Base-by-base conservation (phyloP, 371 early-diverging fungal species). In the Circinella umbellata region DNA sequence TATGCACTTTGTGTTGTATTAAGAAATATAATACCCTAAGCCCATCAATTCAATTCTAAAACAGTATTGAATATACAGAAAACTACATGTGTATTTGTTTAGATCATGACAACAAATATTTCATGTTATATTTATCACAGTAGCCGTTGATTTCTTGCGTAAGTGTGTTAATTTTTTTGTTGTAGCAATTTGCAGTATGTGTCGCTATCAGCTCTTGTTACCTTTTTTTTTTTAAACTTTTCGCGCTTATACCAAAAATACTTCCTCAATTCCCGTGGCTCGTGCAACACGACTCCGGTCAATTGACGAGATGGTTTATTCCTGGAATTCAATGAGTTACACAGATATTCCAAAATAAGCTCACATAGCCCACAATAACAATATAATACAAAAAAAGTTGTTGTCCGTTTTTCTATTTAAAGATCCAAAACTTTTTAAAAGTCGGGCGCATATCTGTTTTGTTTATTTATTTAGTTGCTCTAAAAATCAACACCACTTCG, bases 281-380 rank as follows among this genome's bases (percentile, higher is more conserved):
- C 59, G 71, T 71, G 67, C 47, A 36, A 71, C 71, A 20, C 67
- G 67, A 67, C 67, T 71, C 71, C 71, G 67, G 55, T 64, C 67
- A 71, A 69, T 69, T 63, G 69, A 57, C 57, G 57, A 57, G 18
- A 7, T 57, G 53, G 46, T 66, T 42, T 49, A 49, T 72, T 72
- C 72, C 72, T 64, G 67, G 72, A 68, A 72, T 72, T 72, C 72
- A 68, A 27, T 61, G 54, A 46, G 72, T 72, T 51, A 49, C 61
- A 72, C 72, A 55, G 18, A 37, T 15, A 57, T 61, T 27, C 65
- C 67, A 71, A 71, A 67, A 71, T 67, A 67, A 60, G 54, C 63
- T 61, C 39, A 37, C 69, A 63, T 69, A 55, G 20, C 57, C 35
- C 51, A 8, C 27, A 39, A 11, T 35, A 63, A 63, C n/a, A 27